phyloP scores from a whole-genome alignment of 768 basidiomycete genomes.

The Cantharellus cinnabarinus region DNA sequence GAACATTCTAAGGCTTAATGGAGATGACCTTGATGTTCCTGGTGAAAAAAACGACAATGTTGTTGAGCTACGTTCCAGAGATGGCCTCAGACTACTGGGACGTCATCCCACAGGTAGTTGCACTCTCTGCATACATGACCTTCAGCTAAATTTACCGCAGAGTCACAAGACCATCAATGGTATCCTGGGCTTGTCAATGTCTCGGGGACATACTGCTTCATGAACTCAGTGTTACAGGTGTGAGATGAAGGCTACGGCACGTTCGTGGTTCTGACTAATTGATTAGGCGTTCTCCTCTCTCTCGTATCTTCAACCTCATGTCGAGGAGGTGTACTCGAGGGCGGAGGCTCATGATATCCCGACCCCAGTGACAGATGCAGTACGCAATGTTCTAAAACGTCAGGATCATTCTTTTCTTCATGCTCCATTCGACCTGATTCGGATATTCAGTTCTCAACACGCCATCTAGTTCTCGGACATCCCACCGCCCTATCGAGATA shows the following conservation, averaged over 20 bases:
- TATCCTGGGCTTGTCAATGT: conserved; percentile 91
- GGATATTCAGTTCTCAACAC: conserved; percentile 38
- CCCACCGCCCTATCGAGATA: conserved; percentile 53
- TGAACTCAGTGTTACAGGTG: conserved; percentile 90
- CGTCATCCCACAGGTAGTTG: no score
- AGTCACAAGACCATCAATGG: conserved; percentile 7
- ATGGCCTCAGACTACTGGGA: no score
- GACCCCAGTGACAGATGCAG: conserved; percentile 68
- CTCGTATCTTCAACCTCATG: conserved; percentile 57
- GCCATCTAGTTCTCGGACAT: conserved; percentile 32
- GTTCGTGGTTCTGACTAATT: neutral
- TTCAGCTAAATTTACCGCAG: no score
- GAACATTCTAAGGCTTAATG: neutral
- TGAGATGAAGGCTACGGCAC: conserved; percentile 8
- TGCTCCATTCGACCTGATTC: conserved; percentile 1
- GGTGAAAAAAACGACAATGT: neutral
- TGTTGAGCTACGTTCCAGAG: no score
- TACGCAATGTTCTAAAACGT: conserved; percentile 54
- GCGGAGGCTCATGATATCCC: conserved; percentile 67
- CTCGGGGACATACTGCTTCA: conserved; percentile 91
- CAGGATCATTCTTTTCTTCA: conserved; percentile 1
- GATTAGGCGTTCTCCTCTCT: conserved; percentile 76
- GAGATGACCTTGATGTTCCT: neutral
- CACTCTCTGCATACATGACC: no score
- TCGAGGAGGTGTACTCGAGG: conserved; percentile 51